Evolutionary conservation across 1,284 basidiomycete species (phyloP).

Genomic region (Malassezia dermatis): DNA sequence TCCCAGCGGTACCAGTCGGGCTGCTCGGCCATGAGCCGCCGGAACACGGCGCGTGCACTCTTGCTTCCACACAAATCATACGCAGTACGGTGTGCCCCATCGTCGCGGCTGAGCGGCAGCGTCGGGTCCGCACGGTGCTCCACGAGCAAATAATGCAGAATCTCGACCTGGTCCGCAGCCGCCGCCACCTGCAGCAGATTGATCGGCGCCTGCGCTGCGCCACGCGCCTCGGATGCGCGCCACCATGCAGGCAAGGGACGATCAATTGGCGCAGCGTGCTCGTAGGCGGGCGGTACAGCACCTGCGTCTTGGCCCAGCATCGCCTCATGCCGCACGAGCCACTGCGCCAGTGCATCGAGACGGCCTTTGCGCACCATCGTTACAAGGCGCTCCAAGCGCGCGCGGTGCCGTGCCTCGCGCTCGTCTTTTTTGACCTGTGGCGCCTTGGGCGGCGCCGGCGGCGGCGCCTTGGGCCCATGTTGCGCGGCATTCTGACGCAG

Average conservation of each 20-base stretch:
- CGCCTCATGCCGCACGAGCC: conserved; percentile 66
- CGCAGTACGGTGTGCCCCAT: conserved; percentile 56
- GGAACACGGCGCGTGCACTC: conserved; percentile 70
- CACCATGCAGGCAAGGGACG: conserved; percentile 33
- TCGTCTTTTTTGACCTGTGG: conserved; percentile 14
- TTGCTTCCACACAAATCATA: conserved; percentile 73
- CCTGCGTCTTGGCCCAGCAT: conserved; percentile 47
- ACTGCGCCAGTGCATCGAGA: conserved; percentile 65
- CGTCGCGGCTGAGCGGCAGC: conserved; percentile 51
- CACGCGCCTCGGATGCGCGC: conserved; percentile 19
- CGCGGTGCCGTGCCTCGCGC: conserved; percentile 21
- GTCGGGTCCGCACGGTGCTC: conserved; percentile 76
- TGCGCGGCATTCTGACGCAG: conserved; percentile 8
- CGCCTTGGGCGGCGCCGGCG: background rate
- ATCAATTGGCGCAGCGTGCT: conserved; percentile 20
- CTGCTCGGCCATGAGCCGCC: conserved; percentile 67
- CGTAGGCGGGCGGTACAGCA: background rate
- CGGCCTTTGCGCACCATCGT: conserved; percentile 83
- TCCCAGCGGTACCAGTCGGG: conserved; percentile 73
- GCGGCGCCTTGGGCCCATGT: background rate
- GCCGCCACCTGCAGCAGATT: conserved; percentile 73
- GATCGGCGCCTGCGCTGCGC: conserved; percentile 26
- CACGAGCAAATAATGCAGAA: conserved; percentile 68
- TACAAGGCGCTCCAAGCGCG: conserved; percentile 53
- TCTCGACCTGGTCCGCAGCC: conserved; percentile 63